Conservation (phyloP, 2,329 filamentous ascomycete species). For the Clathrospora elynae region DNA sequence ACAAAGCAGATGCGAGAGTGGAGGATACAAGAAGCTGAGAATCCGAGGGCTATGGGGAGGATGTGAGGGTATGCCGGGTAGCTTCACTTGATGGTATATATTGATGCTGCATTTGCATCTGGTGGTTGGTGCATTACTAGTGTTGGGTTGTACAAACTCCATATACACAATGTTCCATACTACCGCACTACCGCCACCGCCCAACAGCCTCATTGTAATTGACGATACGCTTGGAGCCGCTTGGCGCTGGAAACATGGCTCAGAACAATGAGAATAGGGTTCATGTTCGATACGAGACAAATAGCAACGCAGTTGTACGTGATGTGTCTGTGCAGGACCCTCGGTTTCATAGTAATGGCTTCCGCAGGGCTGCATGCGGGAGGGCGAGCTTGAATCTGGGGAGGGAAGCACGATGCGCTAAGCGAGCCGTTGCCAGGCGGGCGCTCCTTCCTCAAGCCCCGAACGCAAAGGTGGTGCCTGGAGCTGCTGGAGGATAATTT, state of each 20-base stretch:
- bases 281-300: too few species aligned
- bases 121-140: slow-evolving; percentile 9
- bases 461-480: slow-evolving; percentile 16
- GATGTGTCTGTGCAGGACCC: slow-evolving; percentile 8
- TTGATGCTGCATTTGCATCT: slow-evolving; percentile 11
- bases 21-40: slow-evolving; percentile 76
- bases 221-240: neutral
- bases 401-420: slow-evolving; percentile 28
- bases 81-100: neutral
- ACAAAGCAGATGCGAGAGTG: slow-evolving; percentile 92
- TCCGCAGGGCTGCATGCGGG: slow-evolving; percentile 25
- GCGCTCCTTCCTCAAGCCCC: slow-evolving; percentile 11
- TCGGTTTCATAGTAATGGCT: slow-evolving; percentile 7
- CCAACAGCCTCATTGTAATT: too few species aligned
- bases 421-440: slow-evolving; percentile 31
- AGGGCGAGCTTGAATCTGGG: slow-evolving; percentile 24
- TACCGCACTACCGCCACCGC: too few species aligned
- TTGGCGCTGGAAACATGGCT: neutral
- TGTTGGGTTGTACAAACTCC: too few species aligned
- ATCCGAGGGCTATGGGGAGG: slow-evolving; percentile 75
- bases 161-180: too few species aligned
- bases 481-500: slow-evolving; percentile 3
- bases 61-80: slow-evolving; percentile 45
- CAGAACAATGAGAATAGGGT: too few species aligned
- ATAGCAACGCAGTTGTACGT: slow-evolving; percentile 1